These are phyloP conservation scores for Phytophthora melonis DNA, from an alignment of 352 stramenopile species.

Conservation along the genomic window DNA sequence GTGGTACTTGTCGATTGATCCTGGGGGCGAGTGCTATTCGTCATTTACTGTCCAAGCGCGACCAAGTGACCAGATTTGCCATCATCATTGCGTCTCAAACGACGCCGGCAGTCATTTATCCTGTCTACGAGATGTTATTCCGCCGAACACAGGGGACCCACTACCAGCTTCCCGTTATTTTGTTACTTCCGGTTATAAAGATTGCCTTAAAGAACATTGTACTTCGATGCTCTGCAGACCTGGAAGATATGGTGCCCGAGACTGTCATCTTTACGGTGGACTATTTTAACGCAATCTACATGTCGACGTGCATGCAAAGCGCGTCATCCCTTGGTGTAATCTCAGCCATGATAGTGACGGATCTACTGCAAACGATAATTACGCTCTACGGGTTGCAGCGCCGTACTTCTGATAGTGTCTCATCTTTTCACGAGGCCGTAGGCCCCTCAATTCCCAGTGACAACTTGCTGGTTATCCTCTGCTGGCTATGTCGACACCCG, in stretches of 20 bases:
- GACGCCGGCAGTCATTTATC: not conserved
- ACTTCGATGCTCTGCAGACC: not conserved
- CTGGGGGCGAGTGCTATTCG: not conserved
- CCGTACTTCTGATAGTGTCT: not conserved
- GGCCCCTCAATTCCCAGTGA: not conserved
- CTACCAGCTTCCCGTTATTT: not conserved
- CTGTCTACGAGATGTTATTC: not conserved
- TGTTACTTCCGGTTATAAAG: not conserved
- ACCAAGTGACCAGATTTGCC: not conserved
- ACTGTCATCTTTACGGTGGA: not conserved
- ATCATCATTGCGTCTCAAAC: not conserved
- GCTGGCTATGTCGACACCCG: not conserved
- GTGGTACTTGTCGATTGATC: not conserved
- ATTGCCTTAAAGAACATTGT: not conserved
- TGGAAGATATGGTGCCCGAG: not conserved
- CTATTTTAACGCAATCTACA: not conserved
- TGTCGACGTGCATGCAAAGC: not conserved
- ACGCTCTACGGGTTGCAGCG: not conserved
- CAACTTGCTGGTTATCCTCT: not conserved
- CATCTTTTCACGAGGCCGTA: not conserved
- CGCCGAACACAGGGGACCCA: not conserved
- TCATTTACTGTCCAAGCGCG: not conserved
- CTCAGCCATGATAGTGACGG: not conserved
- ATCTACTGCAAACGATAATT: not conserved
- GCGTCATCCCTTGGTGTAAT: not conserved